Base-by-base conservation (phyloP, 495 filamentous ascomycete species). In the Melanomma pulvis-pyrius region DNA sequence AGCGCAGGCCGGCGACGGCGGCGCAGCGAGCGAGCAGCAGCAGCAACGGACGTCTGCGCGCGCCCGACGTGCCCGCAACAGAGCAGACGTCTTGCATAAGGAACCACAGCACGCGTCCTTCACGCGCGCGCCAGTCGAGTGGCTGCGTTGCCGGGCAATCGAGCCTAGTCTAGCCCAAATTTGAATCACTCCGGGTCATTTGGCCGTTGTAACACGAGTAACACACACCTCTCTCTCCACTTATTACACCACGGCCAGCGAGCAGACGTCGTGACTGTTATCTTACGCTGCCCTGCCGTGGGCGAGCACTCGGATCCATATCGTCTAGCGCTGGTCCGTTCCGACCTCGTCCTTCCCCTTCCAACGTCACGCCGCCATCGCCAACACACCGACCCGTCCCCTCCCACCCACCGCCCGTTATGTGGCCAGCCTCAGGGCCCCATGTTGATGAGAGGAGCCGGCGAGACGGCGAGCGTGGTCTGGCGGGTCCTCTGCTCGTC, bases 61-160 rank as follows among this genome's bases (percentile, higher is more conserved):
- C 61, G 36, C 4, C 36, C 21, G 21, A 47, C 12, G 19, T 57
- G 1, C 48, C 26, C 12, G 36, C 28, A 24, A 29, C 36, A 47
- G 24, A 46, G n/a, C 41, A 59, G 36, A 47, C 36, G 56, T 64
- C n/a, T 52, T 47, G 61, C 63, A 65, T 65, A 24, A 50, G 48
- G n/a, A 50, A 65, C 48, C 54, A 34, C 53, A 53, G 32, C 44
- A 65, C 63, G 63, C 63, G 39, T 44, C 17, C 54, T 48, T 57
- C 44, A 41, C 63, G 55, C 63, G 63, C 55, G 44, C 32, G 53
- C 55, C 53, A 59, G 54, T 59, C 25, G 61, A 65, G 63, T 65
- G 63, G 63, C 63, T 65, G 63, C 63, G 54, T 65, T 25, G 55
- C 63, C 63, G 63, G 61, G 55, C 54, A 51, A 6, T 65, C 63